Percentiles rank a stretch among this genome's conserved stretches.
Evolutionary conservation across 345 rosid species (phyloP).

Genomic region (Acer saccharum): DNA sequence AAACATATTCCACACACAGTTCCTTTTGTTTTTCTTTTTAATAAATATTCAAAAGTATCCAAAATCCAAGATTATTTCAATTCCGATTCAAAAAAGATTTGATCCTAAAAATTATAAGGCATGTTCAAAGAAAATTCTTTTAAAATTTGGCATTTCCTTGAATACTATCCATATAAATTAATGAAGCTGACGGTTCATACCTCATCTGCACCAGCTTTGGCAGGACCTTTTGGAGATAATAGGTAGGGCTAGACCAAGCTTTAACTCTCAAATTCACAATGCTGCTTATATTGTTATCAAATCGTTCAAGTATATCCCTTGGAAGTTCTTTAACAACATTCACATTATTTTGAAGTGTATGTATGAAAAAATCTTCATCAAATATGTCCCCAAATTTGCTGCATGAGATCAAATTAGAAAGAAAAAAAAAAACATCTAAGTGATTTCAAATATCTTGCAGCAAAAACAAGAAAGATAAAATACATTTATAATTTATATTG

Average conservation of each 20-base stretch:
- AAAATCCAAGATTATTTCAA: neutral
- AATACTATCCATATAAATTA: neutral
- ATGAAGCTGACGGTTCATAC: conserved; percentile 35
- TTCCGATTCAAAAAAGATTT: neutral
- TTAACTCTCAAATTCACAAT: conserved; percentile 91
- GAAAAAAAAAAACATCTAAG: neutral
- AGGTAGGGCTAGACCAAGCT: conserved; percentile 86
- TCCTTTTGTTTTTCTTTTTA: no score
- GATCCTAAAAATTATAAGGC: neutral
- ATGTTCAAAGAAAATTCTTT: neutral
- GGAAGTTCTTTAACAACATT: conserved; percentile 80
- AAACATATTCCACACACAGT: no score
- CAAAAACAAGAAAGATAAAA: conserved; percentile 1
- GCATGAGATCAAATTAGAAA: conserved; percentile 25
- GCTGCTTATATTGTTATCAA: conserved; percentile 84
- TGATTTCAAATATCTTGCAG: conserved; percentile 14
- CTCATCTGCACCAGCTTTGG: conserved; percentile 73
- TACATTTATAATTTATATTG: neutral
- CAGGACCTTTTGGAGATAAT: conserved; percentile 91
- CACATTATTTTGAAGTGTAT: conserved; percentile 72
- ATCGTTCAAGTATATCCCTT: conserved; percentile 74
- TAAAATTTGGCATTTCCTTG: neutral
- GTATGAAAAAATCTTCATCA: conserved; percentile 89
- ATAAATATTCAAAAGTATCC: neutral
- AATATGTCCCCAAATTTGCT: conserved; percentile 94